Base-by-base conservation (phyloP, 129 eudicot species). In the Saposhnikovia divaricata region DNA sequence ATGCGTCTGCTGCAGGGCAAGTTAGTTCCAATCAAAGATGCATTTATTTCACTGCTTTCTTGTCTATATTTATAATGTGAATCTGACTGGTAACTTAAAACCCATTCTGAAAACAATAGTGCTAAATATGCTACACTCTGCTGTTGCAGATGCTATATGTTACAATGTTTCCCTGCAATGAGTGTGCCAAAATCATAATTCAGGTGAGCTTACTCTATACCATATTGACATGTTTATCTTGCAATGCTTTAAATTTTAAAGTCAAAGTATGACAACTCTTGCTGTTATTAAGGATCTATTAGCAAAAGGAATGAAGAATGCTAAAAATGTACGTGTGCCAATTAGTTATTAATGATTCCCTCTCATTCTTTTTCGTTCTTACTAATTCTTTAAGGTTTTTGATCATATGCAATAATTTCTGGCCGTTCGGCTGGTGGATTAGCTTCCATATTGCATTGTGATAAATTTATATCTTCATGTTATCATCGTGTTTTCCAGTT, bases 401-500 rank as follows among this genome's bases (percentile, higher is more conserved):
- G 39, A 44, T 78, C 28, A 50, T 76, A 95, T 96, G 97, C 97
- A 75, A 82, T 95, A 77, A 86, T 95, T 70, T 91, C 93, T 72
- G 97, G 99, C 69, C 92, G 99, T 81, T 95, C 99, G 69, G 99
- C 99, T 80, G 99, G 99, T 83, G 99, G 99, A 48, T 79, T 95
- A 83, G 79, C 96, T 48, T 85, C 95, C 40, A 95, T 92, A 76
- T 84, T 92, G 72, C 92, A 95, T 78, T 95, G 98, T 83, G 96
- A 95, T 83, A 86, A 79, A 39, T 92, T 95, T 75, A 84, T 87
- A 82, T 77, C 87, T 45, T n/a, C n/a, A n/a, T n/a, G n/a, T n/a
- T n/a, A n/a, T n/a, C n/a, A n/a, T n/a, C n/a, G n/a, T n/a, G n/a
- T n/a, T n/a, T n/a, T n/a, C n/a, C n/a, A n/a, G n/a, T n/a, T n/a